A percentile compares a stretch with the other conserved stretches of the same genome.
These are phyloP conservation scores for Fusarium keratoplasticum DNA, from an alignment of 2,329 filamentous ascomycete genomes.

Conservation along the genomic window DNA sequence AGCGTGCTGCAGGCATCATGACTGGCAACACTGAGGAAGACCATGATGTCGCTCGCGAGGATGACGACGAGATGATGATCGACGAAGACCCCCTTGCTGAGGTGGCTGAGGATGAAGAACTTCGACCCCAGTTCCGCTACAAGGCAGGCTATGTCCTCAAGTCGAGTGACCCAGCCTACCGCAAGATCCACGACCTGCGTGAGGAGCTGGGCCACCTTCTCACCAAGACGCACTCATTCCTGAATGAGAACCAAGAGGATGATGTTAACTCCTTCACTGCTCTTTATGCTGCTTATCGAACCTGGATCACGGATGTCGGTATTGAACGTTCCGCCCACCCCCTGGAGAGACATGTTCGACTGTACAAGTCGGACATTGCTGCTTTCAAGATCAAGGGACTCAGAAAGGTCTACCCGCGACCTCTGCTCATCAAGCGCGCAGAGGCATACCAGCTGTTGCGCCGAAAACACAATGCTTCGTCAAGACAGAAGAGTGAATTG, in stretches of 20 bases:
- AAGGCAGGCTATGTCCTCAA: constrained; percentile 86
- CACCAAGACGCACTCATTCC: constrained; percentile 85
- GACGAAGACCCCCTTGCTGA: constrained; percentile 70
- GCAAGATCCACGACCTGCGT: constrained; percentile 82
- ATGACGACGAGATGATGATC: constrained; percentile 59
- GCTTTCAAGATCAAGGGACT: constrained; percentile 96
- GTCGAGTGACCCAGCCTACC: constrained; percentile 68
- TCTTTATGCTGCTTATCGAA: constrained; percentile 90
- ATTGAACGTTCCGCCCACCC: constrained; percentile 96
- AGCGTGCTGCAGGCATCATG: constrained; percentile 70
- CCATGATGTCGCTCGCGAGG: constrained; percentile 61
- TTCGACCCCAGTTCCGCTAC: constrained; percentile 89
- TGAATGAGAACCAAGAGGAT: constrained; percentile 88
- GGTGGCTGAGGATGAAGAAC: constrained; percentile 81
- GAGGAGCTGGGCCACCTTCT: constrained; percentile 83
- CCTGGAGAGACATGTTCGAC: constrained; percentile 84
- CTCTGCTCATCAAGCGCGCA: constrained; percentile 90
- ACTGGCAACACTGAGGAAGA: constrained; percentile 59
- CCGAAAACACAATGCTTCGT: constrained; percentile 91
- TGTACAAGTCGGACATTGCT: constrained; percentile 87
- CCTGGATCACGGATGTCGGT: constrained; percentile 97
- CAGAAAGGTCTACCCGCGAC: constrained; percentile 91
- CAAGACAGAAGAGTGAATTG: constrained; percentile 88
- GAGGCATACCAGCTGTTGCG: constrained; percentile 95
- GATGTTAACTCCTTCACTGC: constrained; percentile 96